Percentiles rank a stretch among this genome's conserved stretches.
phyloP scores from a whole-genome alignment of 192 early-diverging fungal genomes.

The Podila horticola region DNA sequence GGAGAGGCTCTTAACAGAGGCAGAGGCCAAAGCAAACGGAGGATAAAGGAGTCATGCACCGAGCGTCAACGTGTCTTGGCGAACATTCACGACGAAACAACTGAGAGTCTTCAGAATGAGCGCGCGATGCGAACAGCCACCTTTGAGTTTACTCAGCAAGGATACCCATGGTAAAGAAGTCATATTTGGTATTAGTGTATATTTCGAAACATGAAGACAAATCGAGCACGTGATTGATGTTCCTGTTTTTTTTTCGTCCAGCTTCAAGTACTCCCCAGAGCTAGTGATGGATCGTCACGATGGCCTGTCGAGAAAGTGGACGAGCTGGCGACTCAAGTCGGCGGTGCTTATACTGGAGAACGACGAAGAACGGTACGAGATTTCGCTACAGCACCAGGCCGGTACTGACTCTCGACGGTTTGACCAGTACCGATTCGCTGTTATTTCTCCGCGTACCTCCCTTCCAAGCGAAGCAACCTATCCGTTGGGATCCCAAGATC shows the following conservation, averaged over 20 bases:
- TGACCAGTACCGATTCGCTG: constrained; percentile 54
- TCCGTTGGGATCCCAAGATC: constrained; percentile 9
- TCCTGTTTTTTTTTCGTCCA: constrained; percentile 10
- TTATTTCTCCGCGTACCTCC: constrained; percentile 46
- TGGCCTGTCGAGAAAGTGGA: constrained; percentile 46
- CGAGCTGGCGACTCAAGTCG: constrained; percentile 42
- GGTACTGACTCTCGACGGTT: constrained; percentile 41
- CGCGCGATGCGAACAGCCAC: constrained; percentile 52
- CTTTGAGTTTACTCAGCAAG: constrained; percentile 65
- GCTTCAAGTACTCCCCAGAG: constrained; percentile 65
- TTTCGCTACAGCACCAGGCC: constrained; percentile 38
- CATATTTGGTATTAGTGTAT: not conserved
- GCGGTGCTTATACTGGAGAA: constrained; percentile 55
- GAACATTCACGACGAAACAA: constrained; percentile 44
- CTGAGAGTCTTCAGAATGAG: constrained; percentile 39
- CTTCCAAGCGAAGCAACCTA: constrained; percentile 37
- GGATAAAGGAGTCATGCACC: constrained; percentile 40
- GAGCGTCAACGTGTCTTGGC: constrained; percentile 49
- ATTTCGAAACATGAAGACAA: too few relatives aligned
- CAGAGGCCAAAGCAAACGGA: constrained; percentile 54
- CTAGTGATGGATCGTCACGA: constrained; percentile 57
- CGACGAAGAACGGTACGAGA: constrained; percentile 55
- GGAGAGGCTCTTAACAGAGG: constrained; percentile 55
- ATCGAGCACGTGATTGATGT: not conserved
- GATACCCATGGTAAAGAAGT: constrained; percentile 63